A percentile compares a stretch with the other conserved stretches of the same genome.
Evolutionary conservation across 345 rosid genomes (phyloP).

Genomic region (Angophora floribunda): DNA sequence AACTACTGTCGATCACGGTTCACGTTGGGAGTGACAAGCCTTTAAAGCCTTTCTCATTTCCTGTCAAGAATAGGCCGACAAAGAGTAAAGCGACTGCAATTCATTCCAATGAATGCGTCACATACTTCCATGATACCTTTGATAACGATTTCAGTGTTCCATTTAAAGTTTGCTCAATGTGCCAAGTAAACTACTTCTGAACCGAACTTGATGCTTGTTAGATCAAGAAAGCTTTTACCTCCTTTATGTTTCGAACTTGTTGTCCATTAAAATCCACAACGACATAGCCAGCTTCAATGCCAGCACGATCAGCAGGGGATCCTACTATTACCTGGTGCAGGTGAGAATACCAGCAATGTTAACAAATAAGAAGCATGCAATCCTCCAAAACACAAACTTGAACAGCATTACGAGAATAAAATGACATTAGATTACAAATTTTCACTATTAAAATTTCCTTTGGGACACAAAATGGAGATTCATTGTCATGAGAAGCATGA

Average conservation of each 20-base stretch:
- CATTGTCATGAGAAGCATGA: accelerated
- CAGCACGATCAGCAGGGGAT: not conserved
- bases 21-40: not conserved
- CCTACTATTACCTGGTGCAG: not conserved
- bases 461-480: not conserved
- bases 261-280: accelerated
- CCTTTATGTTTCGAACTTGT: not conserved
- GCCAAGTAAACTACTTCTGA: not conserved
- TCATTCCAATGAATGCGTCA: not conserved
- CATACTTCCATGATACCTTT: not conserved
- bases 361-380: not conserved
- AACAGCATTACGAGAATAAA: not conserved
- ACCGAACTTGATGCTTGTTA: not conserved
- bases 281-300: not conserved
- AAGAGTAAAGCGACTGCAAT: not conserved
- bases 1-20: too few relatives aligned
- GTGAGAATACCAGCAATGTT: not conserved
- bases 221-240: not conserved
- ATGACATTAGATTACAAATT: not conserved
- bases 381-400: not conserved
- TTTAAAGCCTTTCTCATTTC: not conserved
- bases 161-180: not conserved
- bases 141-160: not conserved
- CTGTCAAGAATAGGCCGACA: not conserved
- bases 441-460: not conserved